Evolutionary conservation across 805 yeast species (phyloP).

Genomic region (Sugiyamaella smithiae): DNA sequence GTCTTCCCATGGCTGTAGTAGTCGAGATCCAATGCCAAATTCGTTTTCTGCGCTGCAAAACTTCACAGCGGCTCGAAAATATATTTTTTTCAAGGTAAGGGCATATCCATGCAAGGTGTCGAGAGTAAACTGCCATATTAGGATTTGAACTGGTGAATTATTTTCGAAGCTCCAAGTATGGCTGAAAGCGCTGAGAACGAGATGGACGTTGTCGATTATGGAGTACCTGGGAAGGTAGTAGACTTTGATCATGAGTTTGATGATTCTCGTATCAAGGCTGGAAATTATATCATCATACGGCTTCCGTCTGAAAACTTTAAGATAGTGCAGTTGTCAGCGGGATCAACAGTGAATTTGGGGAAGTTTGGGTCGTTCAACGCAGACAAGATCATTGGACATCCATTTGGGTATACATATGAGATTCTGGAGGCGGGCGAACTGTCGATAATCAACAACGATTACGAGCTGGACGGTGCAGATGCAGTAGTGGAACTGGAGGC

Average conservation of each 20-base stretch:
- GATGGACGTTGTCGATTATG: too few species aligned
- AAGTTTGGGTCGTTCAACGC: conserved; percentile 87
- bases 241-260: conserved; percentile 12
- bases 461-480: conserved; percentile 37
- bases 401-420: conserved; percentile 88
- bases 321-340: conserved; percentile 62
- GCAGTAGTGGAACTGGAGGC: conserved; percentile 39
- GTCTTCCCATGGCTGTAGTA: conserved; percentile 70
- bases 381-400: conserved; percentile 71
- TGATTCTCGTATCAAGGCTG: conserved; percentile 39
- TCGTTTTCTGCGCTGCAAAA: background rate
- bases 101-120: background rate
- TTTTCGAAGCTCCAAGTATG: too few species aligned
- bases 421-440: conserved; percentile 52
- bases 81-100: conserved; percentile 6
- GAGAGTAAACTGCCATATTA: too few species aligned
- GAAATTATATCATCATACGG: conserved; percentile 60
- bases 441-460: conserved; percentile 30
- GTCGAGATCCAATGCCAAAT: background rate
- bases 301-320: conserved; percentile 81
- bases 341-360: conserved; percentile 69
- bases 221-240: too few species aligned
- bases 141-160: too few species aligned
- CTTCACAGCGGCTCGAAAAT: background rate
- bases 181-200: too few species aligned